A percentile compares a stretch with the other conserved stretches of the same genome.
Evolutionary conservation across 2,329 filamentous ascomycete genomes (phyloP).

Genomic region (Beauveria sp.): DNA sequence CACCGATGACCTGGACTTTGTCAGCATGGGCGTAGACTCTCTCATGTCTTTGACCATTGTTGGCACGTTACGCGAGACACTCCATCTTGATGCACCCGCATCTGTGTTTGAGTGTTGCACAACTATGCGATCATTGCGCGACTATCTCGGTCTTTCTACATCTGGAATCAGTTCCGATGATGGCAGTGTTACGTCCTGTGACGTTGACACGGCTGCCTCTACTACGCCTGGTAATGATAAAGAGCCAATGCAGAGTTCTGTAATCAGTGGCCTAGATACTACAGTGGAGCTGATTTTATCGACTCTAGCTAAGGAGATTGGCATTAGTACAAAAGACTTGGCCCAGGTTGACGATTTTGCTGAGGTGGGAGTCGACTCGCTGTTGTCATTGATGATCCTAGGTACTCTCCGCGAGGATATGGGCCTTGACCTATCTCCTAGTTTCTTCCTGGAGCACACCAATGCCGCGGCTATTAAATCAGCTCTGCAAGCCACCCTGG

Average conservation of each 20-base stretch:
- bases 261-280: neutral
- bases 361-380: slow-evolving; percentile 51
- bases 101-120: no score
- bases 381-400: slow-evolving; percentile 48
- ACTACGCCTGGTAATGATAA: no score
- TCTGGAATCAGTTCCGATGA: no score
- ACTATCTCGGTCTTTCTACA: no score
- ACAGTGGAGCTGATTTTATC: slow-evolving; percentile 31
- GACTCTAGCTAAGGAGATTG: slow-evolving; percentile 49
- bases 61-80: neutral
- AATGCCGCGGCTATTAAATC: neutral
- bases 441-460: neutral
- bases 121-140: no score
- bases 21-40: neutral
- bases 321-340: slow-evolving; percentile 45
- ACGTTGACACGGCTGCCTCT: no score
- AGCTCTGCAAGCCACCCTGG: neutral
- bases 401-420: neutral
- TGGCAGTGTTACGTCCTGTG: no score
- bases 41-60: neutral
- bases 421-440: neutral
- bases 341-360: slow-evolving; percentile 47
- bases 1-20: neutral
- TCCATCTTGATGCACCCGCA: neutral
- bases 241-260: no score